Evolutionary conservation across 768 basidiomycete species (phyloP), one percentile per base, ranked within the genome.

Genomic region (Pulveroboletus sp.): DNA sequence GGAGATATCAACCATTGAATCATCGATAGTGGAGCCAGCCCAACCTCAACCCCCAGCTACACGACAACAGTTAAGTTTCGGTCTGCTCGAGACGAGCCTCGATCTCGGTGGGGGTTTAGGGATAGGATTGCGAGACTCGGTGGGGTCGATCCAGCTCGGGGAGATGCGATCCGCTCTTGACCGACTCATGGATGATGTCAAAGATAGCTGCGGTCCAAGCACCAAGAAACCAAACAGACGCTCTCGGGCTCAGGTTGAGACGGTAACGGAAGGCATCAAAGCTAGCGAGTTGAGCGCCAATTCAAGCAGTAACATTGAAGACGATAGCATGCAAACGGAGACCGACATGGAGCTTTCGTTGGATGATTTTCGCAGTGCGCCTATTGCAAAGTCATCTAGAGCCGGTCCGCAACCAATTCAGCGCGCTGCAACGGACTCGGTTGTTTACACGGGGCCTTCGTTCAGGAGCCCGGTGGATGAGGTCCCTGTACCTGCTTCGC

Each of bases 81-180:
- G 53, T 14, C 35, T 58, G 39, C 55, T 57, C 11, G 61, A 65
- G 36, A 47, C 55, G 10, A 68, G 56, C 35, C 47, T 66, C 16
- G 60, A 64, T 23, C 40, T 61, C 4, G 55, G 56, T n/a, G 61
- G 59, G 16, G 45, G 61, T 17, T 46, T 60, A 24, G 51, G 65
- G 27, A 46, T 59, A 32, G 52, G 56, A 43, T 39, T 64, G 36
- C 60, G 70, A 55, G 56, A 73, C 69, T 76, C 73, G 13, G 63
- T 77, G 61, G 74, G 75, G 7, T 73, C 76, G 38, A 73, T 81
- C 23, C 77, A 81, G 55, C 80, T 84, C 23, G 76, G 79, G 53
- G 85, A 86, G 40, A 85, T 86, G 78, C 79, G 80, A 51, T 84
- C 82, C 51, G 86, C 85, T 6, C 72, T 88, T 25, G 85, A 88